phyloP scores from a whole-genome alignment of 2,329 filamentous ascomycete species.

The Aspergillus intermedius region DNA sequence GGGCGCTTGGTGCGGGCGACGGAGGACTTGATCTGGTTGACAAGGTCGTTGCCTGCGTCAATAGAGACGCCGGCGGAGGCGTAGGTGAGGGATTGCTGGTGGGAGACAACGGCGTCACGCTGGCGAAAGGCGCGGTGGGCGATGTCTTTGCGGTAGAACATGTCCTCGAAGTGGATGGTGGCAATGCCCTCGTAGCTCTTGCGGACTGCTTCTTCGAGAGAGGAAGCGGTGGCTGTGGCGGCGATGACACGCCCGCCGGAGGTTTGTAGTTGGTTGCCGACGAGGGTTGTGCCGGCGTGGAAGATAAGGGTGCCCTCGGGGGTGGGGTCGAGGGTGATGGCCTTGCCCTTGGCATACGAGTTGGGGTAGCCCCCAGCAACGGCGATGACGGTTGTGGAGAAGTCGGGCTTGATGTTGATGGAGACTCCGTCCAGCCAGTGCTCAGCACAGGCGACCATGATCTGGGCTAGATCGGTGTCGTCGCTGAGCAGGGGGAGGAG shows the following conservation, averaged over 20 bases:
- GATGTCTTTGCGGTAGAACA: conserved; percentile 92
- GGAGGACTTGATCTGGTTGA: conserved; percentile 82
- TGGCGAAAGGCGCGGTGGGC: conserved; percentile 58
- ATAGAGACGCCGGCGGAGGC: conserved; percentile 91
- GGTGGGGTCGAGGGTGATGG: conserved; percentile 52
- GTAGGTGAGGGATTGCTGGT: conserved; percentile 62
- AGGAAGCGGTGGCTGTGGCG: conserved; percentile 70
- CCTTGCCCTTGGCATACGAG: conserved; percentile 71
- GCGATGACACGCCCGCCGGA: conserved; percentile 89
- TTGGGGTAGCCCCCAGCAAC: conserved; percentile 88
- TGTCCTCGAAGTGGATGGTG: conserved; percentile 73
- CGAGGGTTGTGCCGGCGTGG: conserved; percentile 77
- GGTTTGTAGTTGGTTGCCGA: conserved; percentile 61
- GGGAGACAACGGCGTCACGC: conserved; percentile 16
- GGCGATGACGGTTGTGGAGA: conserved; percentile 87
- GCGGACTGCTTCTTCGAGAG: conserved; percentile 73
- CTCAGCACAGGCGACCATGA: conserved; percentile 79
- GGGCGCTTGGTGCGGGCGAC: conserved; percentile 79
- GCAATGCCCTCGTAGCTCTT: conserved; percentile 81
- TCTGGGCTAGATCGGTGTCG: conserved; percentile 76
- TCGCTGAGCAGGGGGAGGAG: conserved; percentile 69
- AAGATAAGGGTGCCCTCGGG: conserved; percentile 65
- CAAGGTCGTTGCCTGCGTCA: conserved; percentile 86
- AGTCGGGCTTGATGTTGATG: conserved; percentile 62
- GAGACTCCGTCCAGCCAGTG: conserved; percentile 65